phyloP scores from a whole-genome alignment of 108 stramenopile species.

The Nannochloropsis gaditana region DNA sequence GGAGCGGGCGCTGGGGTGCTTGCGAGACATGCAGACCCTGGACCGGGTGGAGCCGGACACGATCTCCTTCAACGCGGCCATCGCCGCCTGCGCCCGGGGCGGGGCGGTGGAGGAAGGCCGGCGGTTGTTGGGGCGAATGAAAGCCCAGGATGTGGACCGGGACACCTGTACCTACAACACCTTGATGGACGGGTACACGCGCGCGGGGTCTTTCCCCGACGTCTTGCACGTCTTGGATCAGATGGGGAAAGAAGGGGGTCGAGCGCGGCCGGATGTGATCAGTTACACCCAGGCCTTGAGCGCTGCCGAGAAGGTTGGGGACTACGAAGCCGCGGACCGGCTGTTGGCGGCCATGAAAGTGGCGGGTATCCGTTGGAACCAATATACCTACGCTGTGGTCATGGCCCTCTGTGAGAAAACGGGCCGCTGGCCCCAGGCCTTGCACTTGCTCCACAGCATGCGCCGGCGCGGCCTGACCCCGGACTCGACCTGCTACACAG shows the following conservation, averaged over 20 bases:
- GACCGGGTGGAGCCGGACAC: background rate
- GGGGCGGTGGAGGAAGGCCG: slow-evolving; percentile 26
- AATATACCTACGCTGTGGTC: background rate
- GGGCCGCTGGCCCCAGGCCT: background rate
- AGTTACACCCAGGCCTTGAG: background rate
- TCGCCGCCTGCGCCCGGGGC: slow-evolving; percentile 34
- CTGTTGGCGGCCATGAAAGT: slow-evolving; percentile 1
- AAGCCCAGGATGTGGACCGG: background rate
- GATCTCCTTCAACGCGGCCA: slow-evolving; percentile 43
- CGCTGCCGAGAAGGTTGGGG: background rate
- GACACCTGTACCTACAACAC: slow-evolving; percentile 6
- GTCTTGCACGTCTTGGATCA: background rate
- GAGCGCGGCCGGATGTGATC: background rate
- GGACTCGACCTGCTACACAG: slow-evolving; percentile 17
- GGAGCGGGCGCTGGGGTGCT: background rate
- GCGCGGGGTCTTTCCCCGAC: background rate
- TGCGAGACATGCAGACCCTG: background rate
- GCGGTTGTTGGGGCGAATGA: slow-evolving; percentile 24
- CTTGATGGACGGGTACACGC: background rate
- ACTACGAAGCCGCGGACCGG: background rate
- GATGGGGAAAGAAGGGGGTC: background rate
- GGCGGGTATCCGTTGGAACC: background rate
- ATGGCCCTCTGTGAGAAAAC: slow-evolving; percentile 13
- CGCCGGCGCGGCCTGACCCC: background rate
- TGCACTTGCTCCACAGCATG: background rate